Evolutionary conservation across 2,329 filamentous ascomycete species (phyloP), one percentile per base, ranked within the genome.

Genomic region (Pseudogymnoascus sp.): DNA sequence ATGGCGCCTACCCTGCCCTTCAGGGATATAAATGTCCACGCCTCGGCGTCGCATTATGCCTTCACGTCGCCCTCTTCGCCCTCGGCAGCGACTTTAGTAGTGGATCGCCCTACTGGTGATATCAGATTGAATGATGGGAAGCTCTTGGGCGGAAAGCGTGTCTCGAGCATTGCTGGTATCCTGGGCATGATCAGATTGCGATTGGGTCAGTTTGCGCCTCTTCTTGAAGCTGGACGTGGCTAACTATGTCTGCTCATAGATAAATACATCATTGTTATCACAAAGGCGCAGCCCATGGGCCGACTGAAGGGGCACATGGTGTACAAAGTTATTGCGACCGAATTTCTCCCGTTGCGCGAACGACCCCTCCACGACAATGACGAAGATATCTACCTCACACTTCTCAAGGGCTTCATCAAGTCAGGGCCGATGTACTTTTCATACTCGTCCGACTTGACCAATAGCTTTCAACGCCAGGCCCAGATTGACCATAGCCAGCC

Each of bases 201-300:
- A 72, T 84, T 99, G 73, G 93, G 93, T 96, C 83, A 71, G 77
- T 75, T 35, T 36, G 67, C 70, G 47, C 67, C 47, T 57, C 63
- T 21, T 31, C 15, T 17, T 62, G 21, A 64, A 23, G 13, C 23
- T 28, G 44, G 15, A 17, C 44, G 2, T 53, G 23, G 44, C 44
- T 53, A 53, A 53, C 28, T 17, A 31, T 53, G 23, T 31, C 2
- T 28, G 15, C 11, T 15, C 62, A 19, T 23, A 85, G 85, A 99
- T 82, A 97, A 96, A 77, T 99, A 99, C 82, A 88, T 96, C 73
- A 90, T 99, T 73, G 84, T 96, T 73, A 96, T 99, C 75, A 97
- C 90, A 70, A 97, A 99, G 78, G 90, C 92, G 63, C 87, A 93
- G 74, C 89, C 92, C 38, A 87, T 97, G 76, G 95, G 93, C 66